phyloP scores from a whole-genome alignment of 192 early-diverging fungal genomes.

The Coemansia sp. region DNA sequence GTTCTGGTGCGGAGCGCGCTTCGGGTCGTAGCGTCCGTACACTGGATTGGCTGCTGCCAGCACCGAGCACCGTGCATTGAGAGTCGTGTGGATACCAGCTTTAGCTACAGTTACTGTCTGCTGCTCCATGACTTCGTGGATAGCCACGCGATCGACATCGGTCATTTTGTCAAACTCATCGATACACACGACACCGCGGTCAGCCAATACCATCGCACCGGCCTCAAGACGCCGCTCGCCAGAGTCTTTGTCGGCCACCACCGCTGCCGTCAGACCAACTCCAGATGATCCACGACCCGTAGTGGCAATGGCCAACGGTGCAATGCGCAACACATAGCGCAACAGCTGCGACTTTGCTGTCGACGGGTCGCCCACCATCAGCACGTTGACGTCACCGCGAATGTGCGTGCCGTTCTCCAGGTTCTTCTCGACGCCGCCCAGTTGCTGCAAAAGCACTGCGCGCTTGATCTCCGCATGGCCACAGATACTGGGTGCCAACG shows the following conservation, averaged over 20 bases:
- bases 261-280: conserved; percentile 96
- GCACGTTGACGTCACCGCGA: conserved; percentile 95
- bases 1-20: conserved; percentile 87
- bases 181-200: conserved; percentile 96
- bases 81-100: conserved; percentile 97
- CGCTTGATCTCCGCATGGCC: conserved; percentile 96
- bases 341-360: conserved; percentile 98
- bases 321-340: conserved; percentile 91
- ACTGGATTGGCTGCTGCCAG: conserved; percentile 97
- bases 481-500: conserved; percentile 85
- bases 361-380: conserved; percentile 98
- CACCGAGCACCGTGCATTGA: conserved; percentile 96
- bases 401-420: conserved; percentile 93
- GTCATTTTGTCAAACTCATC: conserved; percentile 99
- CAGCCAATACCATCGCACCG: conserved; percentile 98
- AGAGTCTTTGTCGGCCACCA: conserved; percentile 92
- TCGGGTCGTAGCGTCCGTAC: conserved; percentile 85
- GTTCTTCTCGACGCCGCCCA: conserved; percentile 95
- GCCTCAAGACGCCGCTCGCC: conserved; percentile 93
- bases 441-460: conserved; percentile 82
- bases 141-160: conserved; percentile 94
- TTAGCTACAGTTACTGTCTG: conserved; percentile 97
- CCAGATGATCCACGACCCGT: conserved; percentile 96
- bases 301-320: conserved; percentile 94
- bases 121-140: conserved; percentile 99